A percentile compares a stretch with the other conserved stretches of the same genome.
These are phyloP conservation scores for Syzygium oleosum DNA, from an alignment of 345 rosid genomes.

Conservation along the genomic window DNA sequence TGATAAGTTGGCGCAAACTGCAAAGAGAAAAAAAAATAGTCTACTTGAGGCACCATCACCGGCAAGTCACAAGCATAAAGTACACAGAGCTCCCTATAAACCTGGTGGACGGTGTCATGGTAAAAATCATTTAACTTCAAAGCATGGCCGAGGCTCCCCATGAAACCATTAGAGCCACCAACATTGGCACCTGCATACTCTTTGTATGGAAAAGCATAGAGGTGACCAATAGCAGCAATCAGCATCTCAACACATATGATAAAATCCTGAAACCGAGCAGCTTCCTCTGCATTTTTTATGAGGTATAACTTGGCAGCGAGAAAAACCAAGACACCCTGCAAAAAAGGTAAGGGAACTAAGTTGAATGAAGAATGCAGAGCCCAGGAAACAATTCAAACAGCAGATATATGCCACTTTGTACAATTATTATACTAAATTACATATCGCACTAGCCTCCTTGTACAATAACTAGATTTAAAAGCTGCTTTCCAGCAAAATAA, in stretches of 20 bases:
- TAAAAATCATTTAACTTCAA: constrained; percentile 86
- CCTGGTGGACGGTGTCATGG: constrained; percentile 99
- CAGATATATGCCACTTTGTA: neutral
- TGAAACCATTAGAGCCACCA: constrained; percentile 58
- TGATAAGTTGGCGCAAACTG: constrained; percentile 99
- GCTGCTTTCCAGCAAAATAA: neutral
- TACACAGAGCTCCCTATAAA: constrained; percentile 7
- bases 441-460: neutral
- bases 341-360: neutral
- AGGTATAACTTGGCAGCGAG: constrained; percentile 90
- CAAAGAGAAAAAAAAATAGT: constrained; percentile 4
- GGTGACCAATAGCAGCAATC: constrained; percentile 90
- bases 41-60: neutral
- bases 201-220: constrained; percentile 94
- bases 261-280: constrained; percentile 86
- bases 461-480: neutral
- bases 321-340: constrained; percentile 91
- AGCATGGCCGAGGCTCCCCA: constrained; percentile 85
- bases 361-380: neutral
- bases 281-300: constrained; percentile 70
- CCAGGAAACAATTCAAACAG: neutral
- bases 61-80: neutral
- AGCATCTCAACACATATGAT: constrained; percentile 97
- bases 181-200: constrained; percentile 97
- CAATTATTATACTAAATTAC: neutral